Conservation (phyloP, 306 rosid species). For the Albizia julibrissin region DNA sequence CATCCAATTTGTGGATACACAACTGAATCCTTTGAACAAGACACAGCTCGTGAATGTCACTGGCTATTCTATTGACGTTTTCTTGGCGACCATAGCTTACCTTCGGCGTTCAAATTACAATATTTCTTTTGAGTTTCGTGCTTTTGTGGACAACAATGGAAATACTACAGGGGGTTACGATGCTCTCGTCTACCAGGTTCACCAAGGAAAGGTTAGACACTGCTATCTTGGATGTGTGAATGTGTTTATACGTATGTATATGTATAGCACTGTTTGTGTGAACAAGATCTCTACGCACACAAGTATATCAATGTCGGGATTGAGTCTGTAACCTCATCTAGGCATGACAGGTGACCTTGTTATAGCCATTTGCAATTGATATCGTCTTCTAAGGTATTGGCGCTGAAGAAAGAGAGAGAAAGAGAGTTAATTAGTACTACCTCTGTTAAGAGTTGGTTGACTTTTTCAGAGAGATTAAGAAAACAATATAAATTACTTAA, state of each 20-base stretch:
- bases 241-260: no score
- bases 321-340: no score
- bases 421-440: no score
- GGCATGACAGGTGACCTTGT: no score
- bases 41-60: neutral
- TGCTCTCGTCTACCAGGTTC: neutral
- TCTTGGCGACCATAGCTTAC: neutral
- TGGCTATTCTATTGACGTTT: conserved; percentile 26
- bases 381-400: no score
- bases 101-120: neutral
- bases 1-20: conserved; percentile 13
- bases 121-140: conserved; percentile 17
- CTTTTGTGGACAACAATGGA: neutral
- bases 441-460: no score
- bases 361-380: no score
- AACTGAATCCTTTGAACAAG: neutral
- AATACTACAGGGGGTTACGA: neutral
- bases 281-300: neutral
- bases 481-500: no score
- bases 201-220: neutral
- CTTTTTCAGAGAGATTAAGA: no score
- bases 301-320: no score
- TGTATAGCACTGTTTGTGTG: neutral
- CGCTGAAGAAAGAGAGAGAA: no score
- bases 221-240: neutral